Evolutionary conservation across 176 grass and related monocot species (phyloP).

Genomic region (Aegilops longissima): DNA sequence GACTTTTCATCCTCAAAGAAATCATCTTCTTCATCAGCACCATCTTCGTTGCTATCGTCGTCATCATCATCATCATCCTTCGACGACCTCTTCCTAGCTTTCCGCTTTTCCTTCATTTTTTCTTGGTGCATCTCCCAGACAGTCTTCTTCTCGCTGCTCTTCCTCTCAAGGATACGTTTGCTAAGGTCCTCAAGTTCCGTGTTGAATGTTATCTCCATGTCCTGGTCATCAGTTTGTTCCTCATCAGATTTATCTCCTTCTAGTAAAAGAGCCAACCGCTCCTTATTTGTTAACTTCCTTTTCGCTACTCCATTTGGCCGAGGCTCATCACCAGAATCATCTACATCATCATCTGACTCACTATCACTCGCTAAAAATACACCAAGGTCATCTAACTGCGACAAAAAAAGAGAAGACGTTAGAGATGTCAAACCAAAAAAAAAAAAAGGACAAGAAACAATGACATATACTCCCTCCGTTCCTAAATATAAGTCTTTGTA

Average conservation of each 20-base stretch:
- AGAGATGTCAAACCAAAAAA: background rate
- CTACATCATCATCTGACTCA: constrained; percentile 56
- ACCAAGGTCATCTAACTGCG: constrained; percentile 74
- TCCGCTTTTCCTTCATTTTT: constrained; percentile 78
- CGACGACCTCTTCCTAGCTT: constrained; percentile 52
- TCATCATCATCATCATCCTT: constrained; percentile 61
- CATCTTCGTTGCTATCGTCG: constrained; percentile 41
- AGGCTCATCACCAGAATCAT: constrained; percentile 31
- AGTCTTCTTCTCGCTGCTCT: constrained; percentile 61
- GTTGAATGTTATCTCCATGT: constrained; percentile 91
- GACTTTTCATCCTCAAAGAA: constrained; percentile 54
- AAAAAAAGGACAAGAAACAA: constrained; percentile 27
- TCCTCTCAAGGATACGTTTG: constrained; percentile 69
- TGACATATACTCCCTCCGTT: background rate
- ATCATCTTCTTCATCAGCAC: constrained; percentile 50
- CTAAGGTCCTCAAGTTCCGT: constrained; percentile 79
- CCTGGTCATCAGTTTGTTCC: constrained; percentile 49
- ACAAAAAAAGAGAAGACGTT: background rate
- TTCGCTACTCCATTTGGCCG: constrained; percentile 33
- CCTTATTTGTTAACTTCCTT: constrained; percentile 54
- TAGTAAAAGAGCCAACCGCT: constrained; percentile 55
- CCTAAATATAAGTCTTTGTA: no score
- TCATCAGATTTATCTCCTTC: constrained; percentile 56
- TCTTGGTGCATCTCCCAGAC: constrained; percentile 84
- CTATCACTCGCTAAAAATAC: constrained; percentile 72